Percentiles rank a stretch among this genome's conserved stretches.
phyloP scores from a whole-genome alignment of 768 basidiomycete genomes.

The Gymnopilus junonius region DNA sequence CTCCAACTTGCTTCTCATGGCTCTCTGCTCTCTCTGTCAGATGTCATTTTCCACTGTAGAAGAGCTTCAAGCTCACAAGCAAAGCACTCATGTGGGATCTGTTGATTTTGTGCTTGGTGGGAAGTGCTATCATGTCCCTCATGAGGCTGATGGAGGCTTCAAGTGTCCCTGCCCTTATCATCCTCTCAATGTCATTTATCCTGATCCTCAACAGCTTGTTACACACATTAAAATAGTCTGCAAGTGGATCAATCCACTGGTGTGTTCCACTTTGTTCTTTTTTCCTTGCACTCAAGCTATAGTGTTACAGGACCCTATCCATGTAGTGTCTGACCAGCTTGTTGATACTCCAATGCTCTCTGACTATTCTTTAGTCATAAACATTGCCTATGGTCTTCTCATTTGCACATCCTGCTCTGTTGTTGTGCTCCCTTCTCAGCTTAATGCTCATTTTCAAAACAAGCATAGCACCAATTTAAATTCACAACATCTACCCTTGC shows the following conservation, averaged over 20 bases:
- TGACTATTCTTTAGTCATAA: conserved; percentile 1
- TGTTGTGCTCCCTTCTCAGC: neutral
- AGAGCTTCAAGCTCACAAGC: neutral
- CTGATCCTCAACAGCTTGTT: neutral
- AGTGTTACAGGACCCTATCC: neutral
- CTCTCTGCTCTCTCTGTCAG: neutral
- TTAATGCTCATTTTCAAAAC: neutral
- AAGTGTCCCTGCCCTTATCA: neutral
- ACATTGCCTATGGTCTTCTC: neutral
- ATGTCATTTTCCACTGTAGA: neutral
- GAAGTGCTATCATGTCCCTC: neutral
- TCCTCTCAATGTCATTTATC: neutral
- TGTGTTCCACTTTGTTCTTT: neutral
- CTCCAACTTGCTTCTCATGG: neutral
- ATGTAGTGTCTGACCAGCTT: neutral
- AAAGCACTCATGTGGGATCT: neutral
- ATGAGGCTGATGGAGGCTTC: neutral
- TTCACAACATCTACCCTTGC: neutral
- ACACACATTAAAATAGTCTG: neutral
- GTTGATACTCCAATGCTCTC: neutral
- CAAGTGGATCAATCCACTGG: neutral
- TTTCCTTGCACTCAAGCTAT: neutral
- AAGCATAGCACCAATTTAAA: neutral
- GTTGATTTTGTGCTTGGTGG: neutral
- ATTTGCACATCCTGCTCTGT: conserved; percentile 2